Evolutionary conservation across 495 filamentous ascomycete species (phyloP).

Genomic region (Aspergillus steynii): DNA sequence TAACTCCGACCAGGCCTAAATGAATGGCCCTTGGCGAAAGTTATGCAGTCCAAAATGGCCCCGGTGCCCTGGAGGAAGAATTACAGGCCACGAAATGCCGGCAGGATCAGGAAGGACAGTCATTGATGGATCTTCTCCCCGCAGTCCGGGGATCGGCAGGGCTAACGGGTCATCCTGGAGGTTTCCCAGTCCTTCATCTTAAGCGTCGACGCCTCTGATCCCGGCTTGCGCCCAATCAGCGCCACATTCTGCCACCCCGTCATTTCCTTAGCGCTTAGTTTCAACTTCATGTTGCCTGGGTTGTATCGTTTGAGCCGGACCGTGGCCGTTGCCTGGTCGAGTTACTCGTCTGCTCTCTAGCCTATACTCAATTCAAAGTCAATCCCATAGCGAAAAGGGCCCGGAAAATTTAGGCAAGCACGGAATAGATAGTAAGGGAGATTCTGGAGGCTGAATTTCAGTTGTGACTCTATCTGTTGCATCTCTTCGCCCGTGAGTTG

Average conservation of each 20-base stretch:
- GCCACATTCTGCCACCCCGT: constrained; percentile 16
- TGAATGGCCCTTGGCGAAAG: background rate
- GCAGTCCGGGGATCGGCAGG: constrained; percentile 24
- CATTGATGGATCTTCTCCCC: constrained; percentile 24
- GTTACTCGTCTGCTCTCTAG: background rate
- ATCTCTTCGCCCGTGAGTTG: background rate
- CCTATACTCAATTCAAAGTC: too few relatives aligned
- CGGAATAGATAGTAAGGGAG: background rate
- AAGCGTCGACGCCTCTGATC: constrained; percentile 20
- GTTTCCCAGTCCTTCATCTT: constrained; percentile 24
- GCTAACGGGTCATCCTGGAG: constrained; percentile 18
- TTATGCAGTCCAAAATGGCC: background rate
- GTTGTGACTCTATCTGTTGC: background rate
- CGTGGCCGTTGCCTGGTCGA: background rate
- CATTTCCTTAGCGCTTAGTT: constrained; percentile 9
- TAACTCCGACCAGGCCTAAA: background rate
- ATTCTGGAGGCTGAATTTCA: background rate
- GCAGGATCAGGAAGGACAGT: constrained; percentile 3
- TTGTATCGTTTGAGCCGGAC: background rate
- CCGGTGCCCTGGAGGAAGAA: constrained; percentile 3
- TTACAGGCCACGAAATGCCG: constrained; percentile 5
- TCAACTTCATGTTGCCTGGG: constrained; percentile 4
- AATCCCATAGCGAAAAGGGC: background rate
- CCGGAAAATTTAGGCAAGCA: background rate
- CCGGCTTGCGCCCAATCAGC: constrained; percentile 20